Base-by-base conservation (phyloP, 371 early-diverging fungal species). In the Chytridium lagenaria region DNA sequence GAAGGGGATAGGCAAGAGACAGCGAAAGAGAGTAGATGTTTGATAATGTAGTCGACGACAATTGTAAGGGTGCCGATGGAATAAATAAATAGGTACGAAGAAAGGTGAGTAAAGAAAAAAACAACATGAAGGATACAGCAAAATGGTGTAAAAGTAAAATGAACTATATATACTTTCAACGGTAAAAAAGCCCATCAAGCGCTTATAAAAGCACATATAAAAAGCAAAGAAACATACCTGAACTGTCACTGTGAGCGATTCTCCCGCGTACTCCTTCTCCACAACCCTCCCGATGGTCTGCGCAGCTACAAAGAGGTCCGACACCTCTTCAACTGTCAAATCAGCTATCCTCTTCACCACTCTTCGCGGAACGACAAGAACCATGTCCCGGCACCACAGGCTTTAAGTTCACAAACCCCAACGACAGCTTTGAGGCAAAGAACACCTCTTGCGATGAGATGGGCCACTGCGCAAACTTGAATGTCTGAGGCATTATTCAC, bases 391-490 rank as follows among this genome's bases (percentile, higher is more conserved):
- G 91, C 0, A 89, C 87, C 39, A 94, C 90, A 30, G 97, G 96
- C 76, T 95, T 95, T 50, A 94, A 83, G 75, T 96, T 95, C 51
- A 96, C 96, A 15, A 97, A 80, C 0, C 92, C 96, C 49, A 91
- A 83, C 5, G 89, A 85, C 37, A 89, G 82, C 50, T 85, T 81
- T 0, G 95, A 88, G 67, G 85, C 82, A 75, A 87, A 86, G 77
- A 96, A 96, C 38, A 92, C 73, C 67, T 82, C 83, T 75, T 92
- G 91, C 23, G 87, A 81, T 23, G 90, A 85, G 70, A 95, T 90
- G 23, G 78, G 69, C 70, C 71, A 75, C 0, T 78, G 81, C 1
- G 78, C 83, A 68, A 83, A 83, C 39, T 67, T 40, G 52, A 81
- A 77, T 0, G 70, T 71, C 44, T 44, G n/a, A n/a, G n/a, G n/a